Evolutionary conservation across 2,329 filamentous ascomycete species (phyloP), one percentile per base, ranked within the genome.

Genomic region (Aaosphaeria pasadenensis): DNA sequence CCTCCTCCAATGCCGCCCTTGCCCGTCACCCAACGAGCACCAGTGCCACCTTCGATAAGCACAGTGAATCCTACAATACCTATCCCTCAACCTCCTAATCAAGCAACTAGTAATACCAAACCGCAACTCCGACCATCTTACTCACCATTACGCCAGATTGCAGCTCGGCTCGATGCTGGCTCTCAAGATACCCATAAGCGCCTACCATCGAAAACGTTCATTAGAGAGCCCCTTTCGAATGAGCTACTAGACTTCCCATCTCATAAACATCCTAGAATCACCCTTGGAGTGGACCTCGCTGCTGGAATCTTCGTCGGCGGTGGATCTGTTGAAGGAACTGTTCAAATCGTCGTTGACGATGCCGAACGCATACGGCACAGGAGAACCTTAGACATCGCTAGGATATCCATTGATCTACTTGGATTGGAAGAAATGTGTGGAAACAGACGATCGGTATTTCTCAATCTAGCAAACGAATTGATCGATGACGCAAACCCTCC

Each of bases 241-340:
- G 77, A 80, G 42, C 67, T 81, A 29, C 55, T 81, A 13, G 76
- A 80, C 29, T 74, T 72, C 51, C 76, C 77, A 13, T 71, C 66
- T 9, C 70, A 74, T 54, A 71, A 71, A 41, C 77, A 81, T 63
- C 73, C 76, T 31, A 71, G 77, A 36, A 64, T 81, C 3, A 69
- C 72, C 35, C 64, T 79, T 6, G 76, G 75, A 11, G 56, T 80
- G n/a, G 75, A 76, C 43, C 64, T 78, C 28, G 74, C 73, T 30
- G 75, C 77, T 13, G 71, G 77, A 4, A 60, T 81, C 6, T 81
- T 79, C 49, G 76, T 81, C n/a, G 79, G 79, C 13, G 78, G 78
- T 30, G 76, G 78, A 6, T 79, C 74, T 7, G 70, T 80, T 11
- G 78, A 81, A 64, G 79, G 79, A 17, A 70, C 71, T 46, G 67